Evolutionary conservation across 2,329 filamentous ascomycete genomes (phyloP).

Genomic region (Fusarium metavorans): DNA sequence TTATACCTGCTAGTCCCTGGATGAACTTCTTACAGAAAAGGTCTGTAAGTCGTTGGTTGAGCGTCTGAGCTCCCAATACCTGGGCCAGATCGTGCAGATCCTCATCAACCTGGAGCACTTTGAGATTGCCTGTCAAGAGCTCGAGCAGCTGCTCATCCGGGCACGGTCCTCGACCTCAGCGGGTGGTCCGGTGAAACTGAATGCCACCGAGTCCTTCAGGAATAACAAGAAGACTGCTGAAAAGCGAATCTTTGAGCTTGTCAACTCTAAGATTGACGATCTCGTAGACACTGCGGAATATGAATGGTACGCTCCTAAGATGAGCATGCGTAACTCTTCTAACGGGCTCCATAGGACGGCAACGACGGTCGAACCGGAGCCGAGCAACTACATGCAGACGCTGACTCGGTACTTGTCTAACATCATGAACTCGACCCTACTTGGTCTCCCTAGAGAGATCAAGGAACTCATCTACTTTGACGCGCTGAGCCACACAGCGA

Average conservation of each 20-base stretch:
- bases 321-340: slow-evolving; percentile 17
- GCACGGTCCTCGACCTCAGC: slow-evolving; percentile 85
- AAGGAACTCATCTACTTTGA: slow-evolving; percentile 99
- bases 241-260: slow-evolving; percentile 97
- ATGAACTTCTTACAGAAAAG: slow-evolving; percentile 91
- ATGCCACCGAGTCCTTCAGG: slow-evolving; percentile 87
- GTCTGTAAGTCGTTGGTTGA: slow-evolving; percentile 93
- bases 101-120: slow-evolving; percentile 98
- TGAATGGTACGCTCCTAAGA: slow-evolving; percentile 73
- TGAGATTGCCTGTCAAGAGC: slow-evolving; percentile 89
- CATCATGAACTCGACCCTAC: slow-evolving; percentile 94
- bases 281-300: slow-evolving; percentile 97
- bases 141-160: slow-evolving; percentile 87
- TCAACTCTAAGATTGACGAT: slow-evolving; percentile 99
- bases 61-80: slow-evolving; percentile 88
- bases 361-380: slow-evolving; percentile 73
- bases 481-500: slow-evolving; percentile 89
- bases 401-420: slow-evolving; percentile 92
- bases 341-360: slow-evolving; percentile 56
- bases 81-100: slow-evolving; percentile 98
- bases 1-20: slow-evolving; percentile 77
- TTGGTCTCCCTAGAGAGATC: slow-evolving; percentile 94
- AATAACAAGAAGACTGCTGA: slow-evolving; percentile 95
- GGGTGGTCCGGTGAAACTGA: slow-evolving; percentile 81
- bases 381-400: slow-evolving; percentile 95